Evolutionary conservation across 192 early-diverging fungal species (phyloP), one percentile per base, ranked within the genome.

Genomic region (Podila clonocystis): DNA sequence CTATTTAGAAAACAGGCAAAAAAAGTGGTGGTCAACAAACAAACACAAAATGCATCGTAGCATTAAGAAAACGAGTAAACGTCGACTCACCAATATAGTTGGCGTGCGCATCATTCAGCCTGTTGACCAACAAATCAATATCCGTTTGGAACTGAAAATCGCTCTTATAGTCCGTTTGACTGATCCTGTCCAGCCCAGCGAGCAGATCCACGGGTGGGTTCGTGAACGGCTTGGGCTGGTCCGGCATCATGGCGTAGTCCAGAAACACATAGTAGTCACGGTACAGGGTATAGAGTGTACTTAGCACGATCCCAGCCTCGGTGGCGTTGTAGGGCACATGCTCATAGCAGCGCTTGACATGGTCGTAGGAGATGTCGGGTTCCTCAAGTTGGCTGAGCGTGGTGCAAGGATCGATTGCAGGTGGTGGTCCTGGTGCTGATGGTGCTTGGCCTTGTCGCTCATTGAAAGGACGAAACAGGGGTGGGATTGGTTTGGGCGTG

Each of bases 191-290:
- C 12, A 80, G 48, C 0, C 62, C 67, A 1, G 30, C 9, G 7
- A 73, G 33, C 15, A 80, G 68, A 60, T 80, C 77, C 6, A 80
- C 66, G 1, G 66, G 52, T 17, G 66, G 65, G 26, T 62, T 80
- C 19, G 70, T 80, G 48, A 73, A 80, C 4, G 77, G 77, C 31
- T 80, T 80, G 5, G 19, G 49, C 38, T 65, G 77, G 31, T 80
- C 49, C 9, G 52, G 38, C 9, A 68, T 26, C 62, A 36, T 73
- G 49, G 66, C 70, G 13, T 26, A 22, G 63, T 80, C 77, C 24
- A 80, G 50, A 65, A 80, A 80, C 55, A 80, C 72, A 57, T 80
- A 80, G 22, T 69, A 80, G 57, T 80, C 77, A 7, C 49, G 61
- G 24, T 29, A 68, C 41, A 72, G 48, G 20, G 77, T 65, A 52